Evolutionary conservation across 306 rosid genomes (phyloP), one percentile per base, ranked within the genome.

Genomic region (Lathyrus aphaca): DNA sequence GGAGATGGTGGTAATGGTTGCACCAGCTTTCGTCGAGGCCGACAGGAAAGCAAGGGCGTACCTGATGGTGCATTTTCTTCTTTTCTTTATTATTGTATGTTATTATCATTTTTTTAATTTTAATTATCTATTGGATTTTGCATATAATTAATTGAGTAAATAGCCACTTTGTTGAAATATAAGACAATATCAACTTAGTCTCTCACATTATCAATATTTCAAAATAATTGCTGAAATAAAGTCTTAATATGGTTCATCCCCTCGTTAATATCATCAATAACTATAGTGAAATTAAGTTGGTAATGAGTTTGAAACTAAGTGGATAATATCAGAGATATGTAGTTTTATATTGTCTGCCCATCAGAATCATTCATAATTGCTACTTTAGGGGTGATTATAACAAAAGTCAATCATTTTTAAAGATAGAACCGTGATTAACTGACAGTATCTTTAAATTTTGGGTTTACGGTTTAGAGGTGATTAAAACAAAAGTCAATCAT

Each of bases 1-100:
- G 97, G 99, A 63, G 88, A 82, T 78, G 99, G 99, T 13, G 99
- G 99, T 56, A 79, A 49, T 83, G 99, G 99, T 50, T 94, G 97
- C 78, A 58, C 74, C 68, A 91, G 99, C 82, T 49, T 71, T 11
- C 96, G 75, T 66, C 89, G 97, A 21, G 72, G 96, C 64, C 77
- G 82, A 56, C 86, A 76, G 30, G 95, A 86, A 64, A 78, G 67
- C 55, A 79, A 62, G 19, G 97, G 97, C 38, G 72, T 55, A 75
- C 84, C 92, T 30, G 95, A 94, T 80, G 97, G 96, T 94, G 54
- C 50, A 74, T 75, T 55, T 19, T 70, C 49, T 35, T 21, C 9
- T 70, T 49, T 17, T 82, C 46, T 56, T 48, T 61, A 13, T 60
- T 25, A 8, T 1, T 5, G 27, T 70, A 32, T 5, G 27, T 70